Conservation (phyloP, 2,329 filamentous ascomycete species). For the Mycosphaerella sp. region DNA sequence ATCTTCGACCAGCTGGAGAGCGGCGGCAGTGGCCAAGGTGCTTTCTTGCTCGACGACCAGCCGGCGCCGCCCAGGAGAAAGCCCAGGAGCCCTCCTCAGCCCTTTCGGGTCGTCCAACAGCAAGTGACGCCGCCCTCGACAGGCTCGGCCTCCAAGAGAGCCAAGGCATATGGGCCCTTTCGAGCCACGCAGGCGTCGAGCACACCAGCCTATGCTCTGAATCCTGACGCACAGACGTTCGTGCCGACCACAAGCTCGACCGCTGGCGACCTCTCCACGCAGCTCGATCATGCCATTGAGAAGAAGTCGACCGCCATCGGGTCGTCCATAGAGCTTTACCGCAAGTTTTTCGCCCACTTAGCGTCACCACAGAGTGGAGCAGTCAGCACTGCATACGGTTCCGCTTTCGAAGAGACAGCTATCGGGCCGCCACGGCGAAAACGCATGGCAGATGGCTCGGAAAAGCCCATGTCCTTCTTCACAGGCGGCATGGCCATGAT, state of each 20-base stretch:
- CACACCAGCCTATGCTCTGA: constrained; percentile 1
- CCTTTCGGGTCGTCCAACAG: neutral
- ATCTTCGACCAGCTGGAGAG: constrained; percentile 25
- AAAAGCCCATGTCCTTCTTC: constrained; percentile 13
- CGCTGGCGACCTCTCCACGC: constrained; percentile 5
- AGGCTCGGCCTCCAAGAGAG: constrained; percentile 5
- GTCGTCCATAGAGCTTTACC: constrained; percentile 1
- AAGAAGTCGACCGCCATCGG: neutral
- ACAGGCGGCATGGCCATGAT: constrained; percentile 17
- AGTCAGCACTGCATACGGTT: neutral
- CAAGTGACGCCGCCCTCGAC: constrained; percentile 3
- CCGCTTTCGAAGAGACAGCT: neutral
- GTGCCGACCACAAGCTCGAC: constrained; percentile 8
- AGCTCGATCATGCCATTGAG: constrained; percentile 6
- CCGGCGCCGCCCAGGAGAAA: constrained; percentile 1
- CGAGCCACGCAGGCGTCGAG: neutral
- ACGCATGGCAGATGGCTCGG: constrained; percentile 21
- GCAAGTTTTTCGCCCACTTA: constrained; percentile 1
- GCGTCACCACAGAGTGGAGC: neutral
- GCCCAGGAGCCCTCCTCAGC: neutral
- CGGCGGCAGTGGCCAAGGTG: constrained; percentile 18
- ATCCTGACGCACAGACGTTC: constrained; percentile 7
- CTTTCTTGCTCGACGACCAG: constrained; percentile 20
- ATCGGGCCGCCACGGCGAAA: constrained; percentile 13
- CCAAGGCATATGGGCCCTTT: constrained; percentile 11